Conservation (phyloP, 257 asterid species). For the Solanum chmielewskii region DNA sequence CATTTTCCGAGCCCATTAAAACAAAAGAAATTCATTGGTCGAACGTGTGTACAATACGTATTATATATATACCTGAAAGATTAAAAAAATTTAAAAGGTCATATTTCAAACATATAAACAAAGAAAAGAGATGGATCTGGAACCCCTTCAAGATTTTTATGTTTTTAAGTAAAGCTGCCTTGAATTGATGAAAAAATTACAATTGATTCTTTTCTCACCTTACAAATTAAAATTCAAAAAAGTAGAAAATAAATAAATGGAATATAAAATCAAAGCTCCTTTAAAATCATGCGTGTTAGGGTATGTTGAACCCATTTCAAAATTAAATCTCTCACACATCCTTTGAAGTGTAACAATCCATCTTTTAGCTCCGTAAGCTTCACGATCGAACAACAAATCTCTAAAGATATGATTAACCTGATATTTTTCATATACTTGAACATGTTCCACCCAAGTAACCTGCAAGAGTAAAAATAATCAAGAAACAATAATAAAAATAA, state of each 20-base stretch:
- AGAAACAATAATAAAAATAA: background rate
- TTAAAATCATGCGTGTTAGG: constrained; percentile 16
- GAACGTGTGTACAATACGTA: background rate
- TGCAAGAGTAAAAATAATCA: background rate
- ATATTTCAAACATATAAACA: background rate
- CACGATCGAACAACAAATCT: constrained; percentile 34
- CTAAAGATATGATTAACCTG: constrained; percentile 42
- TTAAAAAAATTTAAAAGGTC: background rate
- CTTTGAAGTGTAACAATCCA: constrained; percentile 54
- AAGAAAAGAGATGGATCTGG: too few relatives aligned
- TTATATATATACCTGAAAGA: too few relatives aligned
- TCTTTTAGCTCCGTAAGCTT: constrained; percentile 64
- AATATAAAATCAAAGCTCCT: too few relatives aligned
- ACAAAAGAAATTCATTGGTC: background rate
- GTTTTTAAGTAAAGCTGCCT: too few relatives aligned
- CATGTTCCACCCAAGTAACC: constrained; percentile 64
- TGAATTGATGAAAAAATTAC: too few relatives aligned
- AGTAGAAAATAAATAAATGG: too few relatives aligned
- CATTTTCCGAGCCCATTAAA: background rate
- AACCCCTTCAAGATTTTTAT: too few relatives aligned
- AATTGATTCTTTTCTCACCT: too few relatives aligned
- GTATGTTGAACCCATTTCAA: constrained; percentile 16
- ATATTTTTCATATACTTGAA: constrained; percentile 15
- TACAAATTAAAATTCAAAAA: too few relatives aligned
- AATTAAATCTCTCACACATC: constrained; percentile 51